Evolutionary conservation across 225 moss, liverwort and hornwort species (phyloP).

Genomic region (Pseudisothecium myosuroides): DNA sequence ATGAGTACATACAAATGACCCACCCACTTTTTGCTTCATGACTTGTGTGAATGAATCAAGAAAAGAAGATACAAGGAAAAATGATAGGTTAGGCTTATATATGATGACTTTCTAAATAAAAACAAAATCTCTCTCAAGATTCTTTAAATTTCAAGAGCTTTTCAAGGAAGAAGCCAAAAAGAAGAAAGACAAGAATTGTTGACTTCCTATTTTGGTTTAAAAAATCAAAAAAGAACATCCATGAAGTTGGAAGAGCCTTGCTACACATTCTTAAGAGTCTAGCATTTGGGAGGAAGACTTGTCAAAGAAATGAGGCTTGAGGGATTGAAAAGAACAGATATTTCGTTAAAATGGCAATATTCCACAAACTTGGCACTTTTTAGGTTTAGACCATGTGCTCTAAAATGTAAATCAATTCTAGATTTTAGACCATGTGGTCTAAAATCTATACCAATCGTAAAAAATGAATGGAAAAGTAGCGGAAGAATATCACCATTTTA

Average conservation of each 20-base stretch:
- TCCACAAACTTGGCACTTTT: no score
- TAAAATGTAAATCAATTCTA: no score
- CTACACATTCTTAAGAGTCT: background rate
- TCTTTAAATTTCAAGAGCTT: background rate
- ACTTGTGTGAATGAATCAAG: background rate
- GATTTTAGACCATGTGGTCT: no score
- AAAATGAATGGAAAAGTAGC: no score
- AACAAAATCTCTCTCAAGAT: background rate
- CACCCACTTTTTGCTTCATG: background rate
- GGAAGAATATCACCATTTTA: no score
- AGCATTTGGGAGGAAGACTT: fast-evolving
- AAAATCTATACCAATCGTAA: no score
- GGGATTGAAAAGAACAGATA: fast-evolving
- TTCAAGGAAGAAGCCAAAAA: background rate
- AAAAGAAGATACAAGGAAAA: background rate
- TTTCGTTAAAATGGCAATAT: no score
- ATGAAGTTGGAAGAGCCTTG: background rate
- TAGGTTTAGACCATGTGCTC: no score
- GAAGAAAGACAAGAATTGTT: fast-evolving
- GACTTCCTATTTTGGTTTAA: background rate
- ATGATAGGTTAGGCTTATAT: fast-evolving
- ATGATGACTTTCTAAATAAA: background rate
- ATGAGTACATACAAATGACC: background rate
- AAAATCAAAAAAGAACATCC: background rate
- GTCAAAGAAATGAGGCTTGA: background rate